Base-by-base conservation (phyloP, 169 alveolate genomes). In the Plasmodium adleri region DNA sequence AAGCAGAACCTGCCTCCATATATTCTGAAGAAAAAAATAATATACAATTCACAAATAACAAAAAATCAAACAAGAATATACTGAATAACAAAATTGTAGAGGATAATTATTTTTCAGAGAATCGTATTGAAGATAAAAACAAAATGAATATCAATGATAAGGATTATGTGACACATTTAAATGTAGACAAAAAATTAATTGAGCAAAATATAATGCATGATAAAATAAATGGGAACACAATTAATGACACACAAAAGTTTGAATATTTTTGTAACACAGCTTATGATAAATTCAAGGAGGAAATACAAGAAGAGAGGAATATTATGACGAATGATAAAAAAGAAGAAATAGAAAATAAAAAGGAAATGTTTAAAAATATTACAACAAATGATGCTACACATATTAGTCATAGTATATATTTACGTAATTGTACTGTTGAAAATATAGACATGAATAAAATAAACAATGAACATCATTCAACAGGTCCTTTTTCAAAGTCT, bases 391-490 rank as follows among this genome's bases (percentile, higher is more conserved):
- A 64, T 10, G 22, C 71, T 6, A 83, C 91, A 4, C 50, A 39
- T 20, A 71, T 83, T 49, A 83, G 91, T 43, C 91, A 73, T 47
- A 83, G 63, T 15, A 83, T 83, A 56, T 83, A 68, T 68, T 39
- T 83, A 24, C 60, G 91, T 45, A 83, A 83, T 15, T 66, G 71
- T 0, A 83, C 91, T 6, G 50, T 83, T 15, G 91, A 83, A 83
- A 83, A 83, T 68, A 43, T 83, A 6, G 86, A 83, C 24, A 56
- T 83, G 74, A 68, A 78, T 52, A 47, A 20, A 50, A 3, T 78
- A 50, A 12, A 26, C 3, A 15, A 22, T 10, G 67, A 78, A 9
- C 67, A 66, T 32, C 45, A 1, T 2, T 20, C 59, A 12, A 0
- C 5, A 3, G 7, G 54, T 45, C 64, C 43, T 45, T 54, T 49